Evolutionary conservation across 2,329 filamentous ascomycete genomes (phyloP), one percentile per base, ranked within the genome.

Genomic region (Calcarisporium arbuscula): DNA sequence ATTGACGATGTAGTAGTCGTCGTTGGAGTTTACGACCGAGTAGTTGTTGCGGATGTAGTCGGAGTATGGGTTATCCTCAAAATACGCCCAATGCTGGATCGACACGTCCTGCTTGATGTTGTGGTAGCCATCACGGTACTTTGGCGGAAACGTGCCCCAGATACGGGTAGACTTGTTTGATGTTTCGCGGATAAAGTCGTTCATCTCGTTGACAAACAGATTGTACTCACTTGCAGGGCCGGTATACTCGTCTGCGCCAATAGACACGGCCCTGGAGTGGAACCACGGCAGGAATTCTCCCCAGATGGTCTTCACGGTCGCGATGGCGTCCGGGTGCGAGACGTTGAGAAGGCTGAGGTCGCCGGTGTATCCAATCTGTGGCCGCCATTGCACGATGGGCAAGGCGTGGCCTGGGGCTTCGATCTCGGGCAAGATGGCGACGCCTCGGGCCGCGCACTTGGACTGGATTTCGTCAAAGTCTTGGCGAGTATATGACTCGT

Each of bases 381-480:
- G 73, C 40, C 69, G 73, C 74, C 74, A 79, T 44, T 78, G 72
- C 1, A 69, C 69, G 17, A 79, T 65, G 5, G 66, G 64, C 2
- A 79, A 53, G 2, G 68, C 65, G 40, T 80, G 75, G 0, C 74
- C 74, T 0, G 75, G 74, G 1, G 72, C 64, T 47, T 80, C 75
- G 17, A 79, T 74, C 48, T 79, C 75, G 0, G 74, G 74, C 5
- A 78, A 60, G 2, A 80, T 56, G 1, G 74, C 76, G 2, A 80
- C 67, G 5, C 75, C 75, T 5, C 73, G 62, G 1, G 61, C 53
- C 1, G 66, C 73, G 41, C 75, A 79, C 26, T 62, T 56, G 0
- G 50, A 45, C 43, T 79, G 72, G 6, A 80, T 62, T 2, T 64
- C 53, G 15, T 72, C 68, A 40, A 74, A 76, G 6, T 73, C 62